Base-by-base conservation (phyloP, 805 yeast genomes). In the Monosporozyma yasuniensis region DNA sequence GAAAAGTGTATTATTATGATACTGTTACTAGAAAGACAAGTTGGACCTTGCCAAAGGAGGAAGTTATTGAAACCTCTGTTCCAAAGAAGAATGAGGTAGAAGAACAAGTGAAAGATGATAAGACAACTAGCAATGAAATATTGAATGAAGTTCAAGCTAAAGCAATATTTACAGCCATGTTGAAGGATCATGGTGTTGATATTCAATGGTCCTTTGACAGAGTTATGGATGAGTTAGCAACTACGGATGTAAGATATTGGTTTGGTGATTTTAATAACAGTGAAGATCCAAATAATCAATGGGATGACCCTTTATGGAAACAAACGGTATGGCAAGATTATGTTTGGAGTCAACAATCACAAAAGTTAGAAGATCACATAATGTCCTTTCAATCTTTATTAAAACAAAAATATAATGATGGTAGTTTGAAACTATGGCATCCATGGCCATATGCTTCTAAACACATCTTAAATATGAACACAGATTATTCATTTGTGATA, bases 1-100 rank as follows among this genome's bases (percentile, higher is more conserved):
- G 95, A 0, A 72, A 82, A 46, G 69, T 72, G 1, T 90, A 89
- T 67, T 89, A 84, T 66, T 87, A 80, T 64, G 80, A 89, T 54
- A 48, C 76, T 0, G 73, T 62, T 25, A 83, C 91, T 0, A 76
- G 79, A 46, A 79, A 80, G 55, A 80, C 96, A 0, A 79, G 82
- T 47, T 88, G 96, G 96, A 87, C 84, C 23, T 79, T 80, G 54
- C 96, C 96, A 0, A 76, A 66, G 16, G 84, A 74, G 47, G 59
- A 75, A 22, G 50, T 49, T 19, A 4, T 21, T 7, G 21, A 28
- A 12, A 21, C 21, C 7, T 16, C 42, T 3, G 21, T 12, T 21
- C 16, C 21, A 21, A 11, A 25, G 9, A 44, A 16, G 5, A 4
- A 16, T 3, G 30, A 22, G 16, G 22, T 5, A 44, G 6, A 14